Conservation (phyloP, 1,284 basidiomycete species). For the Ceratobasidium sp. region DNA sequence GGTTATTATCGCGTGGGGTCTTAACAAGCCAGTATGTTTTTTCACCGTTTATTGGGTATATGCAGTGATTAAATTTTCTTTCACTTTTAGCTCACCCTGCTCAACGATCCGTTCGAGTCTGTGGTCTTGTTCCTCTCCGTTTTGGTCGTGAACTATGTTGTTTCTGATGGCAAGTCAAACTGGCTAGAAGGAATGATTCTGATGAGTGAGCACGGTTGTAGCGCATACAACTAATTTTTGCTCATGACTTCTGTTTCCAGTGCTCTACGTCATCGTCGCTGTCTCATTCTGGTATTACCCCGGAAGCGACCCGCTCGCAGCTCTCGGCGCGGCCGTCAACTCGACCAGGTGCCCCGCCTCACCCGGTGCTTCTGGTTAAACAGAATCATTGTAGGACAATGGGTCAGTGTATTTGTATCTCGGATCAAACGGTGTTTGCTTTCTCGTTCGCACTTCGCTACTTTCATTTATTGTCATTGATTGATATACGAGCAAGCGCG, state of each 20-base stretch:
- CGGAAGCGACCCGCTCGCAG: conserved; percentile 36
- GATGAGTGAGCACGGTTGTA: conserved; percentile 66
- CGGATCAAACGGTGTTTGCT: too few species aligned
- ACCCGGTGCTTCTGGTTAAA: not conserved
- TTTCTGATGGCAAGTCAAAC: conserved; percentile 50
- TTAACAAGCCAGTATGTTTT: conserved; percentile 63
- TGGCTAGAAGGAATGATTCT: conserved; percentile 70
- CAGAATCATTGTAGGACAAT: too few species aligned
- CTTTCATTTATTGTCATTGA: too few species aligned
- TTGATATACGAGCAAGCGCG: too few species aligned
- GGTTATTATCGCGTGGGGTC: conserved; percentile 70
- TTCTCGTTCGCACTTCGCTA: too few species aligned
- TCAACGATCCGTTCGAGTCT: conserved; percentile 78
- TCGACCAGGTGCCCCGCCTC: not conserved
- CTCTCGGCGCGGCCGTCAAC: conserved; percentile 14
- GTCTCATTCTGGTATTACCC: conserved; percentile 71
- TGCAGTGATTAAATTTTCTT: not conserved
- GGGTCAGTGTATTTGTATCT: too few species aligned
- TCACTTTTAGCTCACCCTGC: conserved; percentile 62
- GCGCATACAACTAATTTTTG: not conserved
- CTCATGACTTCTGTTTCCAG: conserved; percentile 55
- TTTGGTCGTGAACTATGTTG: conserved; percentile 49
- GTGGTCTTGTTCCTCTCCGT: conserved; percentile 67
- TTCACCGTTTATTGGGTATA: too few species aligned
- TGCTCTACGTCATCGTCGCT: conserved; percentile 73